These are phyloP conservation scores for Medicago lupulina DNA, from an alignment of 306 rosid species.

Conservation along the genomic window DNA sequence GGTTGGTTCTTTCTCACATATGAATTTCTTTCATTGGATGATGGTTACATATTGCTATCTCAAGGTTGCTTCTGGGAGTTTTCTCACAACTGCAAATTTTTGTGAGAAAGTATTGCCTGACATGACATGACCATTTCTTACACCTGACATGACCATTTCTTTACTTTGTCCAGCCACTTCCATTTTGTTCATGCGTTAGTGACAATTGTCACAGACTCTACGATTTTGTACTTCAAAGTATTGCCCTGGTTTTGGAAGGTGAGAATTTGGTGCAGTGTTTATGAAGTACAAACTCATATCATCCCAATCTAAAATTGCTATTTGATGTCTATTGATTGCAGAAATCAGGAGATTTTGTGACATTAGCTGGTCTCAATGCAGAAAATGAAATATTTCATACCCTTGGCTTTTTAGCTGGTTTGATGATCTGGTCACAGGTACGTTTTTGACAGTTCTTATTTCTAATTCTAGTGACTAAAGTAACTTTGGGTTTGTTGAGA, in stretches of 20 bases:
- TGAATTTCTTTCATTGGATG: slow-evolving; percentile 30
- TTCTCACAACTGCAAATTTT: slow-evolving; percentile 12
- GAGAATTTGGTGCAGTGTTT: slow-evolving; percentile 44
- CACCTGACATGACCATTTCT: slow-evolving; percentile 27
- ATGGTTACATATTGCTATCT: slow-evolving; percentile 10
- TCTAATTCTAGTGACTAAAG: slow-evolving; percentile 34
- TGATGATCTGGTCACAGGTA: slow-evolving; percentile 96
- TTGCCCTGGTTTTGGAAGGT: slow-evolving; percentile 99
- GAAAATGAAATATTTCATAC: slow-evolving; percentile 94
- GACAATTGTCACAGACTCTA: slow-evolving; percentile 82
- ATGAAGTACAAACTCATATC: neutral
- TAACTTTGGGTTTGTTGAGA: slow-evolving; percentile 5
- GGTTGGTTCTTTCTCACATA: slow-evolving; percentile 53
- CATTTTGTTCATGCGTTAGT: slow-evolving; percentile 92
- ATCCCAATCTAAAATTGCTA: slow-evolving; percentile 29
- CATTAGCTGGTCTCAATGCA: slow-evolving; percentile 70
- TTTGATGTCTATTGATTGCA: slow-evolving; percentile 53
- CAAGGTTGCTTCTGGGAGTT: slow-evolving; percentile 7
- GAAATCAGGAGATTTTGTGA: slow-evolving; percentile 79
- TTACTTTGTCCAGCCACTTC: slow-evolving; percentile 69
- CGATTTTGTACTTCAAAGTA: slow-evolving; percentile 75
- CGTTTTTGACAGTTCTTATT: slow-evolving; percentile 33
- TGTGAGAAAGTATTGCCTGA: too few relatives aligned
- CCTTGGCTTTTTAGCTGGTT: slow-evolving; percentile 80
- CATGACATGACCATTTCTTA: slow-evolving; percentile 28